A percentile compares a stretch with the other conserved stretches of the same genome.
These are phyloP conservation scores for Pseudogymnoascus sp. DNA, from an alignment of 2,329 filamentous ascomycete species.

Conservation along the genomic window DNA sequence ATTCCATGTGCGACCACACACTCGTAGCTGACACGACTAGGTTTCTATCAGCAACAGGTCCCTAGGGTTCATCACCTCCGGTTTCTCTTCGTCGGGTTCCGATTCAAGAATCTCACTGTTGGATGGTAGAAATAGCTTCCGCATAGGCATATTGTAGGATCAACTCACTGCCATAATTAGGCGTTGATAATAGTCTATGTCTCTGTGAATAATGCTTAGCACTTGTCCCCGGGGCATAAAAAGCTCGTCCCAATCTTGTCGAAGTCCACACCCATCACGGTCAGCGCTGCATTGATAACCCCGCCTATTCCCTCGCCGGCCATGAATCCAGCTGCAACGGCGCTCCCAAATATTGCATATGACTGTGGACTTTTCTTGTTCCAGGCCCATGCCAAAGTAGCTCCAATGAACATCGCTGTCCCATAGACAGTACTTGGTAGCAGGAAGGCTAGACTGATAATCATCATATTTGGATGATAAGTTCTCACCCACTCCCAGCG, in stretches of 20 bases:
- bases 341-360: conserved; percentile 16
- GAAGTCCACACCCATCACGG: not conserved
- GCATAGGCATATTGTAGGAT: not conserved
- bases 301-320: conserved; percentile 18
- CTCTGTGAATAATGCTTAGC: not conserved
- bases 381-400: conserved; percentile 15
- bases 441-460: conserved; percentile 16
- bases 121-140: not conserved
- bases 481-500: not conserved
- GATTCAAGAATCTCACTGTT: not conserved
- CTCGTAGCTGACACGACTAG: not conserved
- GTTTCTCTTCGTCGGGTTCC: not conserved
- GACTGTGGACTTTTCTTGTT: conserved; percentile 12
- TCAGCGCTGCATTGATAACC: conserved; percentile 17
- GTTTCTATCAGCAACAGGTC: not conserved
- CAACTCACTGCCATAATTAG: not conserved
- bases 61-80: not conserved
- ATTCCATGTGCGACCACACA: not conserved
- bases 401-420: conserved; percentile 18
- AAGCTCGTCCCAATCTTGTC: conserved; percentile 4
- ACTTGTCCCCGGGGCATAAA: not conserved
- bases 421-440: conserved; percentile 17
- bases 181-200: not conserved
- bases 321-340: conserved; percentile 17
- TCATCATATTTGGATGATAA: conserved; percentile 15